Evolutionary conservation across 1,139 yeast species (phyloP).

Genomic region (Geotrichum australiense): DNA sequence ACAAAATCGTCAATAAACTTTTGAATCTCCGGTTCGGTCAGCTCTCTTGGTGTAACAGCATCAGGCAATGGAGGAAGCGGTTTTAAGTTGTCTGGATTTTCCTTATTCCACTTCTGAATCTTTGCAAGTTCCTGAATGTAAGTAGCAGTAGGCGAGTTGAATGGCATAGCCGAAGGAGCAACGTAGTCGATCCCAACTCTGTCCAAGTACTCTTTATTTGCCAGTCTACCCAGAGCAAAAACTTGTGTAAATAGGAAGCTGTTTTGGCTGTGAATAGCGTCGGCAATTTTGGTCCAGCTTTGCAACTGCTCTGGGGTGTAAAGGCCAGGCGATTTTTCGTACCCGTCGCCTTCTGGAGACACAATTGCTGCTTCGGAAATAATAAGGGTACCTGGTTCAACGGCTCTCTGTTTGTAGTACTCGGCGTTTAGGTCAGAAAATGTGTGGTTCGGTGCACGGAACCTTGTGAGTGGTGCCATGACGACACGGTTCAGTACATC

Average conservation of each 20-base stretch:
- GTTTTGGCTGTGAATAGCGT: constrained; percentile 48
- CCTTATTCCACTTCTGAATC: constrained; percentile 25
- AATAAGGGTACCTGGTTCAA: constrained; percentile 45
- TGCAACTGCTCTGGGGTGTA: constrained; percentile 43
- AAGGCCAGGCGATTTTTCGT: constrained; percentile 47
- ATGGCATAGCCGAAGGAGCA: constrained; percentile 29
- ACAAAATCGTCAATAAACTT: constrained; percentile 33
- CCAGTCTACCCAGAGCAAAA: constrained; percentile 55
- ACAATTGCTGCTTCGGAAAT: constrained; percentile 40
- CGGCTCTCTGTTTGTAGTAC: constrained; percentile 49
- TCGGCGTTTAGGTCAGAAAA: constrained; percentile 37
- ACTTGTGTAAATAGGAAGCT: constrained; percentile 54
- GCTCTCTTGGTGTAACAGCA: too few relatives aligned
- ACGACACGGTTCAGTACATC: constrained; percentile 38
- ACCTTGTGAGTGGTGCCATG: constrained; percentile 49
- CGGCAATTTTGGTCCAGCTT: constrained; percentile 47
- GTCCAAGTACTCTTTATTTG: constrained; percentile 41
- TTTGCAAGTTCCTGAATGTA: constrained; percentile 6
- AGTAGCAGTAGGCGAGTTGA: constrained; percentile 11
- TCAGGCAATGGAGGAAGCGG: constrained; percentile 6
- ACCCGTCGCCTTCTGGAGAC: constrained; percentile 34
- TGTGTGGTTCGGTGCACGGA: constrained; percentile 17
- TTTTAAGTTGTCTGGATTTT: constrained; percentile 30
- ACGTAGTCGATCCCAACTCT: constrained; percentile 30
- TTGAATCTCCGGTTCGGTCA: constrained; percentile 38